phyloP scores from a whole-genome alignment of 176 grass and related monocot genomes.

The Oryza nivara region DNA sequence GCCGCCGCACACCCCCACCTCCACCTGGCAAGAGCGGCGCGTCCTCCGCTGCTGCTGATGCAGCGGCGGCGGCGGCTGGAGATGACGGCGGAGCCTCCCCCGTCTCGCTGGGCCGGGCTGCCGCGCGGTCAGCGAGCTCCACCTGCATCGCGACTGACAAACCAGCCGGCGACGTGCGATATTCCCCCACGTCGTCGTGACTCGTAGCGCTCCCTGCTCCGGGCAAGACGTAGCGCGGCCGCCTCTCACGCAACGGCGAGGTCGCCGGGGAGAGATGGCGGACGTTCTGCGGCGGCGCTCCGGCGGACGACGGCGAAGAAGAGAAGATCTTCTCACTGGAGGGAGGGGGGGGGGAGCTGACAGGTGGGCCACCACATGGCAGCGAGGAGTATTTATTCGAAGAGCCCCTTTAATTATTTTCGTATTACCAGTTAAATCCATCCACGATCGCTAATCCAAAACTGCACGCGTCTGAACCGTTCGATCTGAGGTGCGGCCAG shows the following conservation, averaged over 20 bases:
- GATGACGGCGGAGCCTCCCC: constrained; percentile 43
- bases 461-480: background rate
- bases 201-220: background rate
- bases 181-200: background rate
- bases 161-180: background rate
- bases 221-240: background rate
- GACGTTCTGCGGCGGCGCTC: constrained; percentile 10
- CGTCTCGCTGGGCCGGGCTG: background rate
- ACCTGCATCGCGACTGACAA: constrained; percentile 36
- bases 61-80: background rate
- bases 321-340: background rate
- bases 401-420: background rate
- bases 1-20: constrained; percentile 37
- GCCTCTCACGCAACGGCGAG: background rate
- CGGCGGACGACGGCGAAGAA: constrained; percentile 25
- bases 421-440: background rate
- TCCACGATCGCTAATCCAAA: background rate
- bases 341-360: background rate
- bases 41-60: constrained; percentile 8
- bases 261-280: background rate
- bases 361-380: background rate
- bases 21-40: constrained; percentile 38
- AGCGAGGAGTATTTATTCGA: background rate
- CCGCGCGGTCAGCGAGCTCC: constrained; percentile 29
- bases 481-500: background rate